Conservation (phyloP, 2,329 filamentous ascomycete species). For the Nigrospora sphaerica region DNA sequence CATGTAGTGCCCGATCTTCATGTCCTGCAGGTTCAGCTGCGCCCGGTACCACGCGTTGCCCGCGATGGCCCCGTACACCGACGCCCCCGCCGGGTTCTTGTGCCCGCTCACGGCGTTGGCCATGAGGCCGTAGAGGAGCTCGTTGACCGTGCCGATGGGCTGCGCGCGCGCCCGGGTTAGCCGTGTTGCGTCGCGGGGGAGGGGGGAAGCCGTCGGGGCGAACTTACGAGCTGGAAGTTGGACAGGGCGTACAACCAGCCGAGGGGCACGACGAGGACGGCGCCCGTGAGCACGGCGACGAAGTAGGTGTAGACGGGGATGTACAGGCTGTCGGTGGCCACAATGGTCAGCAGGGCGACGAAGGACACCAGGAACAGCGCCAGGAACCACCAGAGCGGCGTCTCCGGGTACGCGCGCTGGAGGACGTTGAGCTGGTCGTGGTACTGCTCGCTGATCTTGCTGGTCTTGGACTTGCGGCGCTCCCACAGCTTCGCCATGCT, state of each 20-base stretch:
- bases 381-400: constrained; percentile 52
- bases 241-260: constrained; percentile 54
- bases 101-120: constrained; percentile 41
- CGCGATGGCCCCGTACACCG: constrained; percentile 50
- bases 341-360: constrained; percentile 37
- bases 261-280: constrained; percentile 47
- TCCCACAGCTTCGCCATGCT: constrained; percentile 36
- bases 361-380: constrained; percentile 42
- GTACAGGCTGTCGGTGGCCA: constrained; percentile 44
- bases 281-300: constrained; percentile 47
- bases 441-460: constrained; percentile 46
- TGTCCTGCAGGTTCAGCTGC: constrained; percentile 52
- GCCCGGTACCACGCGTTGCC: constrained; percentile 56
- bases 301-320: constrained; percentile 56
- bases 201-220: neutral
- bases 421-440: constrained; percentile 52
- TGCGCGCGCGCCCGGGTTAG: constrained; percentile 15
- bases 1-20: constrained; percentile 60
- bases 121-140: constrained; percentile 54
- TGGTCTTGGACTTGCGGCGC: constrained; percentile 19
- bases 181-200: neutral
- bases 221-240: constrained; percentile 35
- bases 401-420: constrained; percentile 48
- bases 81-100: constrained; percentile 51
- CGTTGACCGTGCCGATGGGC: constrained; percentile 51